phyloP scores from a whole-genome alignment of 805 yeast genomes.

The Barnettozyma pratensis region DNA sequence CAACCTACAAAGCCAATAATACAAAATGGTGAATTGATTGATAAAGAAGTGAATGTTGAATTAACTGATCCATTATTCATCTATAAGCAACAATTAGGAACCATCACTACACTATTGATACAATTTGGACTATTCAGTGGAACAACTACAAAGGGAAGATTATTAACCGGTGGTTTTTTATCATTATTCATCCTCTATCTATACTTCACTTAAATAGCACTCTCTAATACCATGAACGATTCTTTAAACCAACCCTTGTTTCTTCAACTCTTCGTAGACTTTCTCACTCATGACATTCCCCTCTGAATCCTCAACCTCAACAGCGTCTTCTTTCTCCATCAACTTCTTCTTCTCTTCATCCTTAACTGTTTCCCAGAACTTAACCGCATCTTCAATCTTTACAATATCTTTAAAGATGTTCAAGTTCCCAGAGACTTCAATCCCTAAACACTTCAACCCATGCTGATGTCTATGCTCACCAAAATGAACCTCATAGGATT shows the following conservation, averaged over 20 bases:
- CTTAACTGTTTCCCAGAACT: slow-evolving; percentile 47
- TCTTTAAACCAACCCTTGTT: slow-evolving; percentile 63
- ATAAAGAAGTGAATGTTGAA: background rate
- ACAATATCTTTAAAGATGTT: slow-evolving; percentile 57
- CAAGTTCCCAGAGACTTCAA: slow-evolving; percentile 38
- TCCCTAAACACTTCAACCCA: slow-evolving; percentile 73
- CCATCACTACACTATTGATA: background rate
- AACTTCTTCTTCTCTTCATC: slow-evolving; percentile 7
- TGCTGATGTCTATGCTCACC: slow-evolving; percentile 60
- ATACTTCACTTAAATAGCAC: background rate
- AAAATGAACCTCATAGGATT: slow-evolving; percentile 71
- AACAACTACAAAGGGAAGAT: background rate
- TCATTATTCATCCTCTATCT: background rate
- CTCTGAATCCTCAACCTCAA: slow-evolving; percentile 86
- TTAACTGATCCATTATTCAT: background rate
- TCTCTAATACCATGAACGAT: too few relatives aligned
- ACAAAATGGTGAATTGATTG: background rate
- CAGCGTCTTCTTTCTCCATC: slow-evolving; percentile 43
- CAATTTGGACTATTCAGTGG: background rate
- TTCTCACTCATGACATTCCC: slow-evolving; percentile 89
- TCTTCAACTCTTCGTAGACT: slow-evolving; percentile 79
- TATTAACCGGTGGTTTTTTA: background rate
- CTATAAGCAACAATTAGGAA: background rate
- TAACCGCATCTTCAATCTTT: slow-evolving; percentile 60
- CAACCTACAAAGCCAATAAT: slow-evolving; percentile 1